Evolutionary conservation across 2,329 filamentous ascomycete genomes (phyloP), one percentile per base, ranked within the genome.

Genomic region (Arthrobotrys megalospora): DNA sequence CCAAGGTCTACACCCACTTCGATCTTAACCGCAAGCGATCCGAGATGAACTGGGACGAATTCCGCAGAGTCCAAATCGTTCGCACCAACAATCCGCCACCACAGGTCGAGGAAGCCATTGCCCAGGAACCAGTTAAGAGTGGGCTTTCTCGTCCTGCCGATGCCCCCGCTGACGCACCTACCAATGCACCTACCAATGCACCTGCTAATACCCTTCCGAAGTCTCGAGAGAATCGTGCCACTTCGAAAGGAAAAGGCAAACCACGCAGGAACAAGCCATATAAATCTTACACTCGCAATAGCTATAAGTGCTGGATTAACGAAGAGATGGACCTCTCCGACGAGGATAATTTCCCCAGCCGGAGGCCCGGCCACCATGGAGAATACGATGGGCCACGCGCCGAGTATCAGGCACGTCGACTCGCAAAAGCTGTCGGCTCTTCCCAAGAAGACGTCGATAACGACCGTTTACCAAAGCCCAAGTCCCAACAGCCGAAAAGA

Each of bases 301-400:
- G 36, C 11, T 1, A 10, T 10, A 60, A 60, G 24, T 41, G 36
- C 4, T 78, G 75, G 75, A 1, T 36, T 10, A 63, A 64, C 12
- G 6, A 48, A 3, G 66, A 78, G 19, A 69, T 69, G 16, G 53
- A 78, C 38, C 67, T 78, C 32, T 72, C 60, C 6, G 75, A 78
- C 36, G 75, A 48, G 47, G 67, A 72, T 78, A 78, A 78, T 78
- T 78, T 72, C 62, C 73, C 66, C 43, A 67, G 66, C 19, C 16
- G 60, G 7, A 60, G 32, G 43, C 11, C 48, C 41, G 16, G n/a
- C 28, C 16, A 11, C 58, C n/a, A 16, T 6, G n/a, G 11, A n/a
- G 12, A n/a, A 3, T 76, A 76, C n/a, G 10, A 36, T n/a, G 36
- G n/a, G 4, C 6, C 11, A n/a, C 12, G 24, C 6, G 73, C 60